Percentiles rank a stretch among this genome's conserved stretches.
These are phyloP conservation scores for Phytophthora cryptogea DNA, from an alignment of 352 stramenopile genomes.

Conservation along the genomic window DNA sequence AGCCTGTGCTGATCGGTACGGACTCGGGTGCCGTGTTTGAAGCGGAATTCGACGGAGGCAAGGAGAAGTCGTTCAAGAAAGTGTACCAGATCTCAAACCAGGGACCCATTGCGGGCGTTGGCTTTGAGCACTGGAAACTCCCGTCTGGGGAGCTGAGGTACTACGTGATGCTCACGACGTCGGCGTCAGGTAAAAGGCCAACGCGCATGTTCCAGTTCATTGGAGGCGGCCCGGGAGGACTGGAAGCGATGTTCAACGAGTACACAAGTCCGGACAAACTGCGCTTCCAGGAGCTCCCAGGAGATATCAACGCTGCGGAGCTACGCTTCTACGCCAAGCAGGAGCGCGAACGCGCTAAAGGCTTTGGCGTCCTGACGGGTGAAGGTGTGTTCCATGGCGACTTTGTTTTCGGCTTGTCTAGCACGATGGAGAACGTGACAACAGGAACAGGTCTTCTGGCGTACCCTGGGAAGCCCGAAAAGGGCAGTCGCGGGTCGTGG, in stretches of 20 bases:
- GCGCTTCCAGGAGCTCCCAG: conserved; percentile 91
- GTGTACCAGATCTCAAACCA: conserved; percentile 92
- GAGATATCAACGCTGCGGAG: conserved; percentile 81
- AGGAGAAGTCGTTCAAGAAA: conserved; percentile 87
- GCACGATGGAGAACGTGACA: conserved; percentile 83
- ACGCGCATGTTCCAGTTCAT: conserved; percentile 94
- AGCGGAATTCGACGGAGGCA: conserved; percentile 82
- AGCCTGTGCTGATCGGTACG: conserved; percentile 81
- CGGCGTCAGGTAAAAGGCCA: conserved; percentile 80
- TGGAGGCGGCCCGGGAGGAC: conserved; percentile 56
- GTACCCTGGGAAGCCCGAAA: conserved; percentile 70
- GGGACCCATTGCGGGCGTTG: conserved; percentile 75
- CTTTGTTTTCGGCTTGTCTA: conserved; percentile 73
- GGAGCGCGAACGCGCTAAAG: conserved; percentile 79
- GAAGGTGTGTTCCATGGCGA: conserved; percentile 91
- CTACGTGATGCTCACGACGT: conserved; percentile 87
- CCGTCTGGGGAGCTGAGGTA: conserved; percentile 58
- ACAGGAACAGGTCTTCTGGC: conserved; percentile 72
- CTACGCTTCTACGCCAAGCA: conserved; percentile 81
- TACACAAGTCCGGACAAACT: conserved; percentile 84
- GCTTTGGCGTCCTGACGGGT: conserved; percentile 91
- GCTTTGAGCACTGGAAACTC: conserved; percentile 82
- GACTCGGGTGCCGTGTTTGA: conserved; percentile 82
- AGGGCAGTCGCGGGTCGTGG: conserved; percentile 46
- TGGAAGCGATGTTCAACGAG: conserved; percentile 85